phyloP scores from a whole-genome alignment of 192 early-diverging fungal species.

The Mortierella alpina region DNA sequence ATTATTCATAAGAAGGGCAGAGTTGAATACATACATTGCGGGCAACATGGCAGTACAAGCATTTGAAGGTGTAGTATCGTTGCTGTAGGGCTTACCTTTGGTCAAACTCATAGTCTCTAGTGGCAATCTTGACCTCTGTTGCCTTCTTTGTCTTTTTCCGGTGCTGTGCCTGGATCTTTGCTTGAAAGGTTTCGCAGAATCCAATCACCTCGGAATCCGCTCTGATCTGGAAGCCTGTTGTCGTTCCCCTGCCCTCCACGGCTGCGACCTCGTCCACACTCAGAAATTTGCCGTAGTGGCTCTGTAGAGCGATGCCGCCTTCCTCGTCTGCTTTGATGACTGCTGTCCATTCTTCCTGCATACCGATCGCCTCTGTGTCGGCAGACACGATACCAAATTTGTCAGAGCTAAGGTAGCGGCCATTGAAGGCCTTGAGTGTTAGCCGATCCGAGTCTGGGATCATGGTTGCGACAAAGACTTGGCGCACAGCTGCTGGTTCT shows the following conservation, averaged over 20 bases:
- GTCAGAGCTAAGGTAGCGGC: constrained; percentile 79
- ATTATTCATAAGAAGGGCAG: constrained; percentile 3
- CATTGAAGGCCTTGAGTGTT: constrained; percentile 70
- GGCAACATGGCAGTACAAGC: not conserved
- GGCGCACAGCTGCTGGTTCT: constrained; percentile 63
- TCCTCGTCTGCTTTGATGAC: constrained; percentile 70
- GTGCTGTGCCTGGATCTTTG: constrained; percentile 78
- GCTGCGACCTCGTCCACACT: constrained; percentile 69
- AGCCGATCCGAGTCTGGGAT: constrained; percentile 66
- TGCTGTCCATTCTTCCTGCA: constrained; percentile 83
- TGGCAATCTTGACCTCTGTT: constrained; percentile 61
- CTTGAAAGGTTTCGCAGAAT: constrained; percentile 75
- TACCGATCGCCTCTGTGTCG: constrained; percentile 80
- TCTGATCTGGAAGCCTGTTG: constrained; percentile 62
- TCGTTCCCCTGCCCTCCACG: constrained; percentile 31
- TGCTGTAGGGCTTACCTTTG: constrained; percentile 64
- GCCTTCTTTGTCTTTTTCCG: constrained; percentile 63
- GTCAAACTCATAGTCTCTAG: constrained; percentile 71
- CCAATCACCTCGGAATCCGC: constrained; percentile 80
- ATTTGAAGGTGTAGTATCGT: not conserved
- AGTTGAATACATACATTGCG: not conserved
- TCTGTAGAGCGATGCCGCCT: constrained; percentile 76
- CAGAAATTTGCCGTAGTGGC: constrained; percentile 72
- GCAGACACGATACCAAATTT: constrained; percentile 82
- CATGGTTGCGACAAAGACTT: constrained; percentile 76